Percentiles rank a stretch among this genome's conserved stretches.
phyloP scores from a whole-genome alignment of 345 rosid species.

The Brassica incana region DNA sequence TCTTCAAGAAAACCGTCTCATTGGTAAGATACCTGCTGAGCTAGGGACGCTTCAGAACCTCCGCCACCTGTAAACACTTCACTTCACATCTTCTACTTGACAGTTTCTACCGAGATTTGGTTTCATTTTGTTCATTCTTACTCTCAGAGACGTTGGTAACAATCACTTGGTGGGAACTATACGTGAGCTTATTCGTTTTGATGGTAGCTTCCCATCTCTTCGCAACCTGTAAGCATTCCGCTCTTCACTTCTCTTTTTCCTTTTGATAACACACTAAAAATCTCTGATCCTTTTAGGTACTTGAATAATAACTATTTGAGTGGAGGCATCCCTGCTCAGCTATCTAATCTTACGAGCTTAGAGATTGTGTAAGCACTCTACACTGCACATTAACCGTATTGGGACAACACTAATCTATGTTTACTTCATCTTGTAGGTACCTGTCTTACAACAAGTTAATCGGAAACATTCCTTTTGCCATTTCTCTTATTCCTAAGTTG shows the following conservation, averaged over 20 bases:
- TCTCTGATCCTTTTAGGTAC: slow-evolving; percentile 48
- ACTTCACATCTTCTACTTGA: neutral
- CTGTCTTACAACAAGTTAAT: slow-evolving; percentile 83
- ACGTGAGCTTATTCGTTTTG: slow-evolving; percentile 81
- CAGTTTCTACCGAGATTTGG: neutral
- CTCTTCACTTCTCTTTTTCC: slow-evolving; percentile 5
- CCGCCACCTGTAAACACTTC: slow-evolving; percentile 48
- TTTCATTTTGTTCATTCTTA: neutral
- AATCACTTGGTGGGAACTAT: slow-evolving; percentile 93
- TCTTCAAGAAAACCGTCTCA: slow-evolving; percentile 88
- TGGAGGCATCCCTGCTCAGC: slow-evolving; percentile 93
- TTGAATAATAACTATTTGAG: slow-evolving; percentile 86
- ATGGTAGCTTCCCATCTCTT: slow-evolving; percentile 83
- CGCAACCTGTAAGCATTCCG: slow-evolving; percentile 72
- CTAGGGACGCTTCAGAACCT: slow-evolving; percentile 72
- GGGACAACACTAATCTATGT: neutral
- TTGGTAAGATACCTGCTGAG: slow-evolving; percentile 83
- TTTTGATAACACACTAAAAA: neutral
- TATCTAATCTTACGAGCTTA: slow-evolving; percentile 78
- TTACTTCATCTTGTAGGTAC: slow-evolving; percentile 51
- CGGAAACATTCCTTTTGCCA: slow-evolving; percentile 68
- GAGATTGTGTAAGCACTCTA: slow-evolving; percentile 76
- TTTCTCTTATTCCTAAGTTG: slow-evolving; percentile 72
- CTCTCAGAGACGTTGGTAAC: slow-evolving; percentile 82
- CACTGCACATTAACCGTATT: neutral